These are phyloP conservation scores for Paxillus ammoniavirescens DNA, from an alignment of 768 basidiomycete species.

Conservation along the genomic window DNA sequence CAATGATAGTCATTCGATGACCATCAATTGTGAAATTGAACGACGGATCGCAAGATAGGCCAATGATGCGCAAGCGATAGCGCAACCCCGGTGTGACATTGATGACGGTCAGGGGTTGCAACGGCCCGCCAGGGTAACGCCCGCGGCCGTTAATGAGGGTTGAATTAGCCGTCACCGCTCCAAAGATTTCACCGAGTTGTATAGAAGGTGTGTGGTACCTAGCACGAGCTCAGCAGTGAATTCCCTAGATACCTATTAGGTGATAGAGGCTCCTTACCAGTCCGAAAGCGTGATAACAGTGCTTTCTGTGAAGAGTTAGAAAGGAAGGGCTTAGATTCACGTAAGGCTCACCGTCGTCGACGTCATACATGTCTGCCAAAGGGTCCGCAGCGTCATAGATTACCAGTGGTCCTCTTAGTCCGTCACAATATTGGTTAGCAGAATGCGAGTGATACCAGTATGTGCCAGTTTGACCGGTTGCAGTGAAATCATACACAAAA, in stretches of 20 bases:
- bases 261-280: not conserved
- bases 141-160: slow-evolving; percentile 55
- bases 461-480: slow-evolving; percentile 26
- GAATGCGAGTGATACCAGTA: slow-evolving; percentile 49
- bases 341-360: slow-evolving; percentile 26
- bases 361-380: slow-evolving; percentile 24
- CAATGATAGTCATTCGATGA: too few species aligned
- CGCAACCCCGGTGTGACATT: slow-evolving; percentile 39
- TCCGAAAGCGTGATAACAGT: too few species aligned
- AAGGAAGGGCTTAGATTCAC: too few species aligned
- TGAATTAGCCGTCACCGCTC: slow-evolving; percentile 28
- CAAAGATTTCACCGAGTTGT: slow-evolving; percentile 8
- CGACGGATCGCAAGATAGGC: too few species aligned
- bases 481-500: slow-evolving; percentile 35
- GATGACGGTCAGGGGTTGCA: slow-evolving; percentile 41
- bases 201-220: slow-evolving; percentile 38
- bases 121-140: slow-evolving; percentile 43
- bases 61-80: slow-evolving; percentile 25
- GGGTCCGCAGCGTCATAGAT: slow-evolving; percentile 39
- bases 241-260: too few species aligned
- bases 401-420: slow-evolving; percentile 30
- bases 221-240: slow-evolving; percentile 7
- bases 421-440: slow-evolving; percentile 42
- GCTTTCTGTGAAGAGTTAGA: too few species aligned
- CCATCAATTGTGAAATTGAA: too few species aligned